A percentile compares a stretch with the other conserved stretches of the same genome.
These are phyloP conservation scores for Colletotrichum eremochloae DNA, from an alignment of 2,329 filamentous ascomycete species.

Conservation along the genomic window DNA sequence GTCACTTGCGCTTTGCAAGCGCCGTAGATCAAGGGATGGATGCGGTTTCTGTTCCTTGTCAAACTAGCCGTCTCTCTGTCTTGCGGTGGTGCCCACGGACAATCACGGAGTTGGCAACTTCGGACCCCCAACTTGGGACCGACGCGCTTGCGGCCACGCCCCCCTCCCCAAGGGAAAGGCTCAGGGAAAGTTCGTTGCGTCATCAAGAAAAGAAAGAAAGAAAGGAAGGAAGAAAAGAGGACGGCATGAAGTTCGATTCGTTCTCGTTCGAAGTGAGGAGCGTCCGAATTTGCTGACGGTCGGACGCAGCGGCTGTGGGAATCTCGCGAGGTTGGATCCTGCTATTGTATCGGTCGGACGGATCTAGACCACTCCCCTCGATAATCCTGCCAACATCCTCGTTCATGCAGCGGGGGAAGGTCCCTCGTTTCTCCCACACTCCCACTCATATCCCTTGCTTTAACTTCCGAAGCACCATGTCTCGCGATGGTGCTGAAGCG, in stretches of 20 bases:
- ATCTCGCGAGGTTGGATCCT: slow-evolving; percentile 11
- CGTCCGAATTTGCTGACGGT: background rate
- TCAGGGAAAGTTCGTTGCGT: background rate
- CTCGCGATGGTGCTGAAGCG: background rate
- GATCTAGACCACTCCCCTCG: background rate
- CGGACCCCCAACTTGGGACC: slow-evolving; percentile 40
- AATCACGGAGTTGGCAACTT: slow-evolving; percentile 39
- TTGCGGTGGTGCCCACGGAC: slow-evolving; percentile 32
- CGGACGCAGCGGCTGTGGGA: background rate
- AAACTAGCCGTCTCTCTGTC: background rate
- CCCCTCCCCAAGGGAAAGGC: background rate
- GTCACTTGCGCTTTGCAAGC: background rate
- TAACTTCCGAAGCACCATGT: background rate
- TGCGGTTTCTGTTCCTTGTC: slow-evolving; percentile 7
- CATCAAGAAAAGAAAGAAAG: background rate
- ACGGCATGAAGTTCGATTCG: background rate
- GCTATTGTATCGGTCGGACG: background rate
- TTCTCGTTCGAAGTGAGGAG: background rate
- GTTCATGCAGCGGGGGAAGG: slow-evolving; percentile 1
- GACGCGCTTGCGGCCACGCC: slow-evolving; percentile 28
- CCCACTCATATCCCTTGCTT: background rate
- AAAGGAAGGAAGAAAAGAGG: background rate
- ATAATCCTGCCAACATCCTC: background rate
- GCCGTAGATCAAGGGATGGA: slow-evolving; percentile 21
- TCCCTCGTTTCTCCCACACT: background rate